A percentile compares a stretch with the other conserved stretches of the same genome.
Evolutionary conservation across 2,329 filamentous ascomycete genomes (phyloP).

Genomic region (Fusarium nisikadoi): DNA sequence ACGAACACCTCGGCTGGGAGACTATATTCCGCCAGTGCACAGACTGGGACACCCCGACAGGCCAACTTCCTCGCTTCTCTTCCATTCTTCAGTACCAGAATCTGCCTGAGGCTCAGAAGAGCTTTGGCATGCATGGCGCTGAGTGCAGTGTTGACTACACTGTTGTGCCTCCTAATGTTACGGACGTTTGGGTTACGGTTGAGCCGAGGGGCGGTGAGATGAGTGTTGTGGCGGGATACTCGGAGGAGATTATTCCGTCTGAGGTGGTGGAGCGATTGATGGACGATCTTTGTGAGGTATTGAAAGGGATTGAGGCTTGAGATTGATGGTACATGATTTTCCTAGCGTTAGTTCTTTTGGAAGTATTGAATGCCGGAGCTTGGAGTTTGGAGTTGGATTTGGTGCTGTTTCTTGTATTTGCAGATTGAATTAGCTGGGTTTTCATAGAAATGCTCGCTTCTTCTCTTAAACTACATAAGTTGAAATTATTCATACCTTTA

Average conservation of each 20-base stretch:
- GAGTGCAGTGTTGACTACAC: background rate
- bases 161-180: background rate
- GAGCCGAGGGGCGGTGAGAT: background rate
- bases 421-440: fast-evolving
- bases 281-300: background rate
- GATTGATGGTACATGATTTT: fast-evolving
- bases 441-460: background rate
- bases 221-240: background rate
- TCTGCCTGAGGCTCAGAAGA: background rate
- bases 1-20: background rate
- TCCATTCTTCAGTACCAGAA: background rate
- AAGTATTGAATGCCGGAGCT: background rate
- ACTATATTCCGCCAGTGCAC: background rate
- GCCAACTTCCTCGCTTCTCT: background rate
- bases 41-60: background rate
- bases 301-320: background rate
- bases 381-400: background rate
- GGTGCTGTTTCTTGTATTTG: background rate
- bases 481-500: fast-evolving
- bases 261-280: background rate
- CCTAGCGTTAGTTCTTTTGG: fast-evolving
- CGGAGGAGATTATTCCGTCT: background rate
- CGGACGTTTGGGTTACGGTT: background rate
- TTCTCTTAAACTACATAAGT: too few relatives aligned
- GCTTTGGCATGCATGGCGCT: background rate